Evolutionary conservation across 2,329 filamentous ascomycete genomes (phyloP).

Genomic region (Fusarium redolens): DNA sequence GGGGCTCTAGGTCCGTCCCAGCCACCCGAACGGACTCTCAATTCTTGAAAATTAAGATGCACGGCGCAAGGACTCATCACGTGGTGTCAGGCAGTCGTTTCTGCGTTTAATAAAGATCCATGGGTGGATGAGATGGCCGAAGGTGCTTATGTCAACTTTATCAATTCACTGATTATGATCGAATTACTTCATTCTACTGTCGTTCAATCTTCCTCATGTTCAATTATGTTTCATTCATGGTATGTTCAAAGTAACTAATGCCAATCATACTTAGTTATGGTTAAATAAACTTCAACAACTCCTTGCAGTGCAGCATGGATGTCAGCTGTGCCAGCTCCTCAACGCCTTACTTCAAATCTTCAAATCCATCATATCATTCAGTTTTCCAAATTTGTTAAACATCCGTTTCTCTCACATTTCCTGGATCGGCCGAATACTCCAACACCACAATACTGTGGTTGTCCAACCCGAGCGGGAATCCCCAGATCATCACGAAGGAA

Average conservation of each 20-base stretch:
- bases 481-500: slow-evolving; percentile 56
- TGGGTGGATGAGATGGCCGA: neutral
- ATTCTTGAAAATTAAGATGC: neutral
- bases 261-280: neutral
- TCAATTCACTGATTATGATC: neutral
- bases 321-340: neutral
- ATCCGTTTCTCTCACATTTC: slow-evolving; percentile 40
- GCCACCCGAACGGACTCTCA: slow-evolving; percentile 13
- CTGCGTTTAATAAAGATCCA: neutral
- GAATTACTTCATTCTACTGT: neutral
- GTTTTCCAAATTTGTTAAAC: slow-evolving; percentile 26
- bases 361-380: neutral
- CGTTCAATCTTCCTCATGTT: neutral
- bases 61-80: slow-evolving; percentile 22
- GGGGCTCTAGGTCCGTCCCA: slow-evolving; percentile 22
- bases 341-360: neutral
- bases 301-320: slow-evolving; percentile 13
- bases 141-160: neutral
- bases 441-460: slow-evolving; percentile 38
- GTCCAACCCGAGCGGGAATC: slow-evolving; percentile 40
- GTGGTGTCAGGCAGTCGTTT: slow-evolving; percentile 16
- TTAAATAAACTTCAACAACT: slow-evolving; percentile 9
- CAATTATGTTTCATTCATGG: slow-evolving; percentile 9
- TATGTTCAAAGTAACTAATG: slow-evolving; percentile 4
- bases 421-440: slow-evolving; percentile 42